phyloP scores from a whole-genome alignment of 768 basidiomycete species.

The Lepiota brunneoincarnata region DNA sequence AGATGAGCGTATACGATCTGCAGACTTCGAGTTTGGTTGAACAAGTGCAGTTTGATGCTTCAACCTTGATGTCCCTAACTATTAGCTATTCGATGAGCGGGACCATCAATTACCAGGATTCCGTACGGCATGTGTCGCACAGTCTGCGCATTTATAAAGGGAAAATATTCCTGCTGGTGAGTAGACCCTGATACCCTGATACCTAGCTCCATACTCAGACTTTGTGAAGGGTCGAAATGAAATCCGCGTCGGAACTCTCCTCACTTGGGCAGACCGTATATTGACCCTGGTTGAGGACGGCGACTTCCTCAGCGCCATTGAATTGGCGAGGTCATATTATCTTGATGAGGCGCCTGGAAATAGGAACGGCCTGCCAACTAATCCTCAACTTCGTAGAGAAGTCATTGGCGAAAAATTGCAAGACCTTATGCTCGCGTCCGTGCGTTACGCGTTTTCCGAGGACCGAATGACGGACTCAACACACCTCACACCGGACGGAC shows the following conservation, averaged over 20 bases:
- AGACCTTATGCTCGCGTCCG: conserved; percentile 85
- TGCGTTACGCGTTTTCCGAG: conserved; percentile 90
- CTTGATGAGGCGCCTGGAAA: conserved; percentile 80
- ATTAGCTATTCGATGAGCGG: conserved; percentile 45
- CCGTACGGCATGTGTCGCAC: conserved; percentile 55
- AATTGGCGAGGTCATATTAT: conserved; percentile 81
- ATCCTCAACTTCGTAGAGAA: conserved; percentile 49
- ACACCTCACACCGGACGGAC: conserved; percentile 74
- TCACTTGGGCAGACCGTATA: conserved; percentile 95
- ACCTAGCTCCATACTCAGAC: conserved; percentile 5
- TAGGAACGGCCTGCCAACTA: conserved; percentile 79
- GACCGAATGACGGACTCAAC: conserved; percentile 91
- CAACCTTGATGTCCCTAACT: conserved; percentile 53
- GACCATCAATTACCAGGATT: conserved; percentile 44
- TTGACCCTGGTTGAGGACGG: conserved; percentile 79
- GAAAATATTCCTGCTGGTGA: conserved; percentile 86
- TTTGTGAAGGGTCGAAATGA: conserved; percentile 55
- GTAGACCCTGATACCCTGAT: conserved; percentile 22
- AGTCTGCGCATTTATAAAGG: conserved; percentile 84
- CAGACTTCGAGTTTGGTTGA: conserved; percentile 58
- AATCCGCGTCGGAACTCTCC: conserved; percentile 77
- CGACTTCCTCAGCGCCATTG: conserved; percentile 88
- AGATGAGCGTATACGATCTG: conserved; percentile 73
- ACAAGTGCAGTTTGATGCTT: conserved; percentile 52
- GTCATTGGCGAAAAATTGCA: conserved; percentile 75